Conservation (phyloP, 2,329 filamentous ascomycete species). For the Knoxdaviesia capensis region DNA sequence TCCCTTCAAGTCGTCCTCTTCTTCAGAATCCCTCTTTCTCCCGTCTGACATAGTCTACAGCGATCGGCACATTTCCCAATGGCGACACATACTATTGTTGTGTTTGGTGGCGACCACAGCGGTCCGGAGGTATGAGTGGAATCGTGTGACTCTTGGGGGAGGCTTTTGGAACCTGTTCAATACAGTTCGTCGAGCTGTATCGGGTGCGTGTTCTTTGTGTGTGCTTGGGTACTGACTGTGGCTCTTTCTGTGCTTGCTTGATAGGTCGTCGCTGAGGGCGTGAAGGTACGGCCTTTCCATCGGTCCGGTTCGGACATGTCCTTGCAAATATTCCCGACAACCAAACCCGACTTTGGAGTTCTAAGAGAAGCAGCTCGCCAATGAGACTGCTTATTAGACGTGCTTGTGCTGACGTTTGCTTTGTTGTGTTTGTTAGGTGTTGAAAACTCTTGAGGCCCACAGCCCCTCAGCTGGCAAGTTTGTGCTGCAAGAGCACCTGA, state of each 20-base stretch:
- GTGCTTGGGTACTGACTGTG: conserved; percentile 6
- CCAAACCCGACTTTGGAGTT: too few species aligned
- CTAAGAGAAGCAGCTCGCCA: neutral
- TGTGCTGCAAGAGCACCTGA: conserved; percentile 73
- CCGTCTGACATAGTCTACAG: neutral
- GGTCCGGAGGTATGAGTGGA: conserved; percentile 51
- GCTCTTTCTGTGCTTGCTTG: neutral
- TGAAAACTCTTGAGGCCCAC: conserved; percentile 57
- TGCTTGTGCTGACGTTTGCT: neutral
- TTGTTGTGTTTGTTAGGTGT: conserved; percentile 29
- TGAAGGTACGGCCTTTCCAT: conserved; percentile 42
- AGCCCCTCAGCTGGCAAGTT: conserved; percentile 55
- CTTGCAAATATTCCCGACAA: too few species aligned
- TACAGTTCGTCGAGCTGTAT: conserved; percentile 1
- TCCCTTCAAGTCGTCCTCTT: too few species aligned
- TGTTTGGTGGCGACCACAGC: conserved; percentile 68
- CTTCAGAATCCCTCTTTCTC: too few species aligned
- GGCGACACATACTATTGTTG: conserved; percentile 57
- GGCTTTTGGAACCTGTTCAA: conserved; percentile 7
- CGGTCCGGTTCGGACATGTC: neutral
- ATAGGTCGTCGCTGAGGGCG: conserved; percentile 58
- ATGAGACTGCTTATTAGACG: neutral
- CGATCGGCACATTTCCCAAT: conserved; percentile 21
- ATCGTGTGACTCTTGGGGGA: conserved; percentile 1
- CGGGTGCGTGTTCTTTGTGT: neutral